A percentile compares a stretch with the other conserved stretches of the same genome.
Evolutionary conservation across 495 filamentous ascomycete genomes (phyloP).

Genomic region (Podospora sp.): DNA sequence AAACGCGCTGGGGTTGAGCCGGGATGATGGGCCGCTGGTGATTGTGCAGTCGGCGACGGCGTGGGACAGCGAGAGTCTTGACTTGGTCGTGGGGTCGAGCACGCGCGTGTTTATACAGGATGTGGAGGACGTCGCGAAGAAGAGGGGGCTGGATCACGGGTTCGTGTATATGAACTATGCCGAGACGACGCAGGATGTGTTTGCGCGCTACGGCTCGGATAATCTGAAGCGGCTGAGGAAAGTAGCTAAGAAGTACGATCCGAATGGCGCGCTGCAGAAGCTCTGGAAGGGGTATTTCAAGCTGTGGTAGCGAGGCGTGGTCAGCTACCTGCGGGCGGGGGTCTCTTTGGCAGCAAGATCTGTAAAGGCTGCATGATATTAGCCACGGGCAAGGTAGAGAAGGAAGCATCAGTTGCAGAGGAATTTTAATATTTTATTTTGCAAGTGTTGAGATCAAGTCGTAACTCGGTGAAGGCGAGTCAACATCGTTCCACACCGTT

Average conservation of each 20-base stretch:
- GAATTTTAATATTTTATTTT: too few species aligned
- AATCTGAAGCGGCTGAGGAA: conserved; percentile 39
- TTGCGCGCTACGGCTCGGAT: conserved; percentile 44
- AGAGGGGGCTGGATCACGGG: conserved; percentile 45
- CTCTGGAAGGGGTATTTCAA: conserved; percentile 47
- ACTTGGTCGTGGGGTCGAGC: conserved; percentile 34
- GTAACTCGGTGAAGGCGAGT: too few species aligned
- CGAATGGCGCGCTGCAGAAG: conserved; percentile 43
- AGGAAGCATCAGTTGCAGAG: too few species aligned
- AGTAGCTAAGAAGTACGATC: conserved; percentile 49
- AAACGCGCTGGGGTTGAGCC: conserved; percentile 35
- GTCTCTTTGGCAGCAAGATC: too few species aligned
- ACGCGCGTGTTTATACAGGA: conserved; percentile 35
- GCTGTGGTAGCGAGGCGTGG: conserved; percentile 13
- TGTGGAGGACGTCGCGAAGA: conserved; percentile 44
- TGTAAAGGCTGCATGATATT: too few species aligned
- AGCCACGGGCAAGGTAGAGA: too few species aligned
- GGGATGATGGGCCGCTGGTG: conserved; percentile 29
- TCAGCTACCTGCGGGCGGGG: too few species aligned
- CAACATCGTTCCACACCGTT: too few species aligned
- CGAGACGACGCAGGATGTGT: conserved; percentile 44
- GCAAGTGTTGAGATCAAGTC: too few species aligned
- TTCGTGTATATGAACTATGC: conserved; percentile 64
- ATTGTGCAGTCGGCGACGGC: conserved; percentile 26
- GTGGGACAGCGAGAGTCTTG: conserved; percentile 23